These are phyloP conservation scores for Candida alai DNA, from an alignment of 805 yeast genomes.

Conservation along the genomic window DNA sequence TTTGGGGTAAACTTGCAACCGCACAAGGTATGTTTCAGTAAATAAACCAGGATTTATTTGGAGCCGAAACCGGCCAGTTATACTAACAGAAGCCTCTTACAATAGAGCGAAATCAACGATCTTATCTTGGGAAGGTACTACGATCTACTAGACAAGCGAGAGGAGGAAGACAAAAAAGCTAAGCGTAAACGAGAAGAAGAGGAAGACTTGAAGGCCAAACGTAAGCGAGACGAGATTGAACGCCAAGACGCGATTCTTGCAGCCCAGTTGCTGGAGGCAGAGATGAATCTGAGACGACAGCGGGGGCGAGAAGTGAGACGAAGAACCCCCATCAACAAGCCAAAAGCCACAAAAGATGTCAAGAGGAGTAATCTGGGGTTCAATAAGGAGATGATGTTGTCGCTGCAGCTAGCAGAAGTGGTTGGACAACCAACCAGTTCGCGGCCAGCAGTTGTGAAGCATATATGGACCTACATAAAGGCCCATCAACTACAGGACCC, in stretches of 20 bases:
- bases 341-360: conserved; percentile 10
- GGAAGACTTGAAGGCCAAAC: conserved; percentile 17
- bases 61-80: not conserved
- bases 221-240: conserved; percentile 32
- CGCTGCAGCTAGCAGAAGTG: conserved; percentile 48
- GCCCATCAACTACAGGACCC: conserved; percentile 63
- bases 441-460: conserved; percentile 68
- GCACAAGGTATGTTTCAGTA: conserved; percentile 35
- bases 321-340: too few relatives aligned
- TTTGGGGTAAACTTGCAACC: conserved; percentile 52
- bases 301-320: conserved; percentile 8
- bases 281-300: conserved; percentile 16
- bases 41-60: not conserved
- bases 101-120: conserved; percentile 54
- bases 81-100: not conserved
- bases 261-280: conserved; percentile 40
- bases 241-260: conserved; percentile 52
- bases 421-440: conserved; percentile 44
- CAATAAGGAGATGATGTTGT: conserved; percentile 44
- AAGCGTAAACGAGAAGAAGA: conserved; percentile 24
- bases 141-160: conserved; percentile 38
- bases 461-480: conserved; percentile 69
- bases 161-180: conserved; percentile 20
- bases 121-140: conserved; percentile 58
- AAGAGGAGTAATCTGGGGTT: conserved; percentile 18